Base-by-base conservation (phyloP, 129 eudicot species). In the Escallonia rubra region DNA sequence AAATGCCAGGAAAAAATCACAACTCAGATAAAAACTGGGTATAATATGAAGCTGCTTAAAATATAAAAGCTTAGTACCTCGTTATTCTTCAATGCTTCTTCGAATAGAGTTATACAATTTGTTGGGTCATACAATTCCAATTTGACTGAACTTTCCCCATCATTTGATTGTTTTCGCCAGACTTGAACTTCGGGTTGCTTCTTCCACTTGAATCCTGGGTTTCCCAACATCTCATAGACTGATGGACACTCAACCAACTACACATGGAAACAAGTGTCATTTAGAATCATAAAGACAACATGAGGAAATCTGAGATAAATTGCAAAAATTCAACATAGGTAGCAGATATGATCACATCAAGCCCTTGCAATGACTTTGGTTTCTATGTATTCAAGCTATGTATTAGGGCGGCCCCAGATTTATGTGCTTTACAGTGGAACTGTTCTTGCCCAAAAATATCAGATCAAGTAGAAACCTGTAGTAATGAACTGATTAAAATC, bases 241-340 rank as follows among this genome's bases (percentile, higher is more conserved):
- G 99, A 89, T 15, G 99, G 99, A 71, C 96, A 89, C 73, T 86
- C 92, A 40, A 93, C 87, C 74, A 93, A 72, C 99, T 89, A 71
- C 51, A 61, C 53, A 67, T 8, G 50, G 59, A 61, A 12, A 43
- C 3, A 49, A 4, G 44, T 40, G 46, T 70, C 61, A 55, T 11
- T 6, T 54, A 47, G 7, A 15, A 41, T 44, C 6, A 41, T 46
- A 64, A 53, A 63, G 4, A 2, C 40, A 10, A 63, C 59, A n/a
- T 7, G 43, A 67, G 4, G 45, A 11, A 43, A 43, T 54, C 6
- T 14, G 23, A 14, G 64, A 57, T 23, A 52, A n/a, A 46, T 44
- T 50, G 3, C 7, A 40, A 38, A 50, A 50, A 3, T 0, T 46
- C 39, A 45, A 58, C 3, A 41, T 5, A 44, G 3, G 23, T 45